Evolutionary conservation across 2,329 filamentous ascomycete genomes (phyloP), one percentile per base, ranked within the genome.

Genomic region (Aspergillus brunneoviolaceus): DNA sequence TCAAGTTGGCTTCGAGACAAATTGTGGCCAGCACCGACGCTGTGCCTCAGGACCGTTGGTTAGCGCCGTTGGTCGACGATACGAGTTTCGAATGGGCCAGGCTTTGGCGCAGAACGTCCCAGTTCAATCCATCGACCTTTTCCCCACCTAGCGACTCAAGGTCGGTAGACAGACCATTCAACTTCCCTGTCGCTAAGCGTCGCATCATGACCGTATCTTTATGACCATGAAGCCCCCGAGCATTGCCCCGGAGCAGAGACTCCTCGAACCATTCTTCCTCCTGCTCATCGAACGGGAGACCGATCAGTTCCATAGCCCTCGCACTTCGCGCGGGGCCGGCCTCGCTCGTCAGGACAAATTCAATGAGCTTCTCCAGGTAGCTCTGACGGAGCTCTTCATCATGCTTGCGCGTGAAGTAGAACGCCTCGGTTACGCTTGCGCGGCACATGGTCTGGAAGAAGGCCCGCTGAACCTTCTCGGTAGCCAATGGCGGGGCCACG

Each of bases 261-360:
- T 89, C 84, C 65, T 89, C 86, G 63, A 96, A 86, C 89, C 90
- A 94, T 4, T 71, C 72, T 71, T 93, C 90, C 71, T 96, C 92
- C 19, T 84, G 79, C 1, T 80, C 72, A 59, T 86, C 86, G n/a
- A 96, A 84, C 0, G 91, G 89, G 62, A 94, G 76, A 62, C 88
- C 87, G 9, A 91, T 83, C 0, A 96, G 80, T 72, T 94, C 89
- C 50, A 86, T 83, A 0, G 87, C 86, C 19, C 85, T 84, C 16
- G 82, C 79, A 2, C 85, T 84, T 21, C 80, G 73, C 21, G 69
- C 62, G 59, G 73, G 71, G 19, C 77, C 74, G 1, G 74, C 65
- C 66, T 69, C 67, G 7, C 76, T 73, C 21, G 70, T 72, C 60
- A 90, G 78, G 2, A 89, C 85, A 2, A 81, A 81, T 9, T 81